A percentile compares a stretch with the other conserved stretches of the same genome.
Conservation (phyloP, 768 basidiomycete species). For the Auriscalpium microsporum region DNA sequence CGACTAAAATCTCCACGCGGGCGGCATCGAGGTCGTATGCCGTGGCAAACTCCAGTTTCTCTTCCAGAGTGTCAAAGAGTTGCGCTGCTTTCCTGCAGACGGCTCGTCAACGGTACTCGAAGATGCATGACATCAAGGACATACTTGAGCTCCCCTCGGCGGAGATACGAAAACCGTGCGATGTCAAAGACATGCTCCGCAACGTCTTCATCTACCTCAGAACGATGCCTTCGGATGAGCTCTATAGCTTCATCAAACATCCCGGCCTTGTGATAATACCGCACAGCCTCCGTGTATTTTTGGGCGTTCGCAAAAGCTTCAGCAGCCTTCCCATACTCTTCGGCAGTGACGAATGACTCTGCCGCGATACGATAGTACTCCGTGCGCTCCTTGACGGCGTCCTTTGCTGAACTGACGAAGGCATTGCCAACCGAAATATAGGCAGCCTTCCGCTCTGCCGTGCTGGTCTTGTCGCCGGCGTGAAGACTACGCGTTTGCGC, state of each 20-base stretch:
- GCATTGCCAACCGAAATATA: constrained; percentile 40
- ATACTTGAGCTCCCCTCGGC: constrained; percentile 29
- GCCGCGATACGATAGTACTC: constrained; percentile 37
- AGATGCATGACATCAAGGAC: not conserved
- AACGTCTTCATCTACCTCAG: constrained; percentile 24
- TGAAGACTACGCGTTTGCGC: not conserved
- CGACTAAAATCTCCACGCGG: constrained; percentile 36
- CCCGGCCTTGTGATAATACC: constrained; percentile 37
- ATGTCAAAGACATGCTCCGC: constrained; percentile 30
- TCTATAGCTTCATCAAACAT: constrained; percentile 42
- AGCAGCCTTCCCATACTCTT: constrained; percentile 34
- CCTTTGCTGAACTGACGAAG: constrained; percentile 35
- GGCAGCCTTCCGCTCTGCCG: constrained; percentile 20
- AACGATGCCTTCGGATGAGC: constrained; percentile 30
- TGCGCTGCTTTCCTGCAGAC: too few species aligned
- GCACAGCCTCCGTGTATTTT: constrained; percentile 34
- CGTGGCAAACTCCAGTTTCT: constrained; percentile 48
- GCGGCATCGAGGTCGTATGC: constrained; percentile 44
- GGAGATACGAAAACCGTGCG: constrained; percentile 39
- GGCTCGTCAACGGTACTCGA: too few species aligned
- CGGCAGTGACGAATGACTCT: constrained; percentile 36
- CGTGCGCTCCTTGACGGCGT: constrained; percentile 20
- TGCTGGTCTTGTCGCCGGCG: not conserved
- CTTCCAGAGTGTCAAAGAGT: constrained; percentile 39
- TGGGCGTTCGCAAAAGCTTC: constrained; percentile 30